Conservation (phyloP, 2,329 filamentous ascomycete species). For the Paraphaeosphaeria sporulosa region DNA sequence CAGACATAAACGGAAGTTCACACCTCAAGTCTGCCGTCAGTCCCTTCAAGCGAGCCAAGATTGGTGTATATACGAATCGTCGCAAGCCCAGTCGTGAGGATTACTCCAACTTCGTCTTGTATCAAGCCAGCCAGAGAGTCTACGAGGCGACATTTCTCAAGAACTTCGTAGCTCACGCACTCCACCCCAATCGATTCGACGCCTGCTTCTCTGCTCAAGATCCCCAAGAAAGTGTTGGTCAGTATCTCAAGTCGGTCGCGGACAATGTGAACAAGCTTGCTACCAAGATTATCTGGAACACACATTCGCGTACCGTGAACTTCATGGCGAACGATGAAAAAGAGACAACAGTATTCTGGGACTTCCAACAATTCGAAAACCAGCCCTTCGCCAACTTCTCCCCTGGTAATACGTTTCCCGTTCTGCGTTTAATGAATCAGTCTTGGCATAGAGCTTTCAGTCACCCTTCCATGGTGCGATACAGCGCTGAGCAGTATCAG, state of each 20-base stretch:
- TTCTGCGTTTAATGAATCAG: slow-evolving; percentile 25
- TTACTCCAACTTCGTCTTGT: slow-evolving; percentile 29
- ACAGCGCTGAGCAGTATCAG: slow-evolving; percentile 28
- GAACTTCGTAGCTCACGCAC: slow-evolving; percentile 29
- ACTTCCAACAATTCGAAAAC: slow-evolving; percentile 22
- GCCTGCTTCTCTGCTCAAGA: slow-evolving; percentile 17
- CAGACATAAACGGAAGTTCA: background rate
- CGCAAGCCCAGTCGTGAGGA: slow-evolving; percentile 27
- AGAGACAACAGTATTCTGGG: slow-evolving; percentile 27
- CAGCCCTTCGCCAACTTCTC: slow-evolving; percentile 24
- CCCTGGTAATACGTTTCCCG: slow-evolving; percentile 16
- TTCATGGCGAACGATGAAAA: slow-evolving; percentile 29
- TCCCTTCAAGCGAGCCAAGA: slow-evolving; percentile 16
- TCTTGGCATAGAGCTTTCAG: slow-evolving; percentile 29
- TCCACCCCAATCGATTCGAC: slow-evolving; percentile 26
- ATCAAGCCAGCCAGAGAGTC: slow-evolving; percentile 35
- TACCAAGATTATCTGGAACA: slow-evolving; percentile 34
- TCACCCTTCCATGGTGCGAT: slow-evolving; percentile 28
- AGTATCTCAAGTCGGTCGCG: slow-evolving; percentile 27
- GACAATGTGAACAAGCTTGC: slow-evolving; percentile 27
- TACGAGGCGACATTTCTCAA: slow-evolving; percentile 36
- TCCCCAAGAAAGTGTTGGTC: slow-evolving; percentile 9
- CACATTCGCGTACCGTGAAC: slow-evolving; percentile 28
- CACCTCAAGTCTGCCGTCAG: background rate
- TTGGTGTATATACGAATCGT: slow-evolving; percentile 19